Evolutionary conservation across 2,329 filamentous ascomycete species (phyloP), one percentile per base, ranked within the genome.

Genomic region (Hypoxylon sp.): DNA sequence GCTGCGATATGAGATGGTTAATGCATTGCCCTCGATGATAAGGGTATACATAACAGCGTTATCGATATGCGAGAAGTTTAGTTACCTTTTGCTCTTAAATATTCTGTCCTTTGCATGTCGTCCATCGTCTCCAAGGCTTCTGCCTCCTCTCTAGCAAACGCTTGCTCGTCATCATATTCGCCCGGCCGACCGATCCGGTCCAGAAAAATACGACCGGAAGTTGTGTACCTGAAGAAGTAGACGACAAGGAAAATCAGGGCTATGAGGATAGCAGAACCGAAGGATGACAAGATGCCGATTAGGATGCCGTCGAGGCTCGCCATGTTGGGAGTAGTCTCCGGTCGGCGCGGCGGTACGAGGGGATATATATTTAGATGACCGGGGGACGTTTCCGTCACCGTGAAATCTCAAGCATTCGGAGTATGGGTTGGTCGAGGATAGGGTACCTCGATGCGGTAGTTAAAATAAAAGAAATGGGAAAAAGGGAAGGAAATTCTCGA

Each of bases 141-240:
- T 33, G 93, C 93, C 87, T 99, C 96, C 78, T 98, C 96, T 75
- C 92, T 89, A 69, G 90, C 86, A 81, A 97, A 97, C 9, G 93
- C 92, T 81, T 98, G 95, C 79, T 98, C 96, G 80, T 99, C 96
- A 77, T 99, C 96, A 78, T 93, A 99, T 80, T 98, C 96, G 73
- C 96, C 96, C 0, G 96, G 96, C 64, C 95, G 87, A 46, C 93
- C 93, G 78, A 99, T 91, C 69, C 95, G 90, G 81, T 99, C 96
- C 71, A 99, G 87, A 68, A 98, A 88, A 75, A 99, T 97, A 72
- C 95, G 89, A 44, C 95, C 95, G 52, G 91, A 91, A 57, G 85
- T 88, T 36, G 95, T 97, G 78, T 96, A 96, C 80, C 92, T 89
- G 80, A 98, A 96, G 82, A 97, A 96, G 80, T 97, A 97, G 77